Evolutionary conservation across 805 yeast genomes (phyloP), one percentile per base, ranked within the genome.

Genomic region (Yarrowia sp.): DNA sequence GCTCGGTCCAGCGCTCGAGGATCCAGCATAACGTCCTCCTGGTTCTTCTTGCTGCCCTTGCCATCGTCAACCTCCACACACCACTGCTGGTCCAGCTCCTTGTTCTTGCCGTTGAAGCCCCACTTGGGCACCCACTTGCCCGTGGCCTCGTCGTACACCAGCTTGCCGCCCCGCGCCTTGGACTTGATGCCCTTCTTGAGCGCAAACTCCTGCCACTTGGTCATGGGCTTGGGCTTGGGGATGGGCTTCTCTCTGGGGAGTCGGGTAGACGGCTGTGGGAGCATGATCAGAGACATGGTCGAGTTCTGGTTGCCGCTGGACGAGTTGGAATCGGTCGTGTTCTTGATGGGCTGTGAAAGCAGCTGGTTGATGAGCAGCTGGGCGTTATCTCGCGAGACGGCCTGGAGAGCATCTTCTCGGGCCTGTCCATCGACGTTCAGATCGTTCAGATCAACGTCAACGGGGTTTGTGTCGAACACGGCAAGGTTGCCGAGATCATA

Each of bases 61-160:
- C 88, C 84, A 67, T 90, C 96, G 70, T 91, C 91, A 70, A 94
- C 90, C 80, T 95, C 99, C 69, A 94, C 98, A 76, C 92, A 83
- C 99, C 99, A 95, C 79, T 95, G 98, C 75, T 84, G 81, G 75
- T 94, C 98, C 73, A 88, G 76, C 68, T 87, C 86, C 81, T 95
- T 94, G 80, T 95, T 95, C 80, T 87, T 87, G 76, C 98, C 98
- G 72, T 90, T 89, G 82, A 89, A 94, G 70, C 99, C 99, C 99
- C 99, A 95, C 80, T 92, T 94, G 74, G 97, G 94, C 71, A 89
- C 97, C 99, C 99, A 95, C 80, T 92, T 93, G 65, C 94, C 93
- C 40, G 86, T 81, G 41, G 85, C 95, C 79, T 95, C 98, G 79
- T 95, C 97, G 74, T 82, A 95, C 0, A 91, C 92, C 85, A 89